Evolutionary conservation across 2,329 filamentous ascomycete species (phyloP), one percentile per base, ranked within the genome.

Genomic region (Verticillium nubilum): DNA sequence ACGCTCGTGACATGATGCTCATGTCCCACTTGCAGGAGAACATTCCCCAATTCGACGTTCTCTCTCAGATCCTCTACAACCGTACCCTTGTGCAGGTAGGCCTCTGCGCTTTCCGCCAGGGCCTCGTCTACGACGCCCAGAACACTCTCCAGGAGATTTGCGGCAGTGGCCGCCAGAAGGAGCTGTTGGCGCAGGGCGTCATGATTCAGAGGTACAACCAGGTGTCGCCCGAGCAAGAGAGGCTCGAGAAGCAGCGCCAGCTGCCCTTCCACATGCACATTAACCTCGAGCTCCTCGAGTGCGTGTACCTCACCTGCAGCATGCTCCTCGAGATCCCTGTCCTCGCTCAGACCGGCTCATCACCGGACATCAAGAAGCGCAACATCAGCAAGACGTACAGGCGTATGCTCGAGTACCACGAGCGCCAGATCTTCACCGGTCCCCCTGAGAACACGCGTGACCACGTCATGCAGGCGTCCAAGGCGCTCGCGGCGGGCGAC

Each of bases 241-340:
- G 94, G 66, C 85, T 98, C 42, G 95, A 99, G 81, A 91, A 95
- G 74, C 94, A 98, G 79, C 89, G 95, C 69, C 95, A 99, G 79
- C 85, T 99, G 67, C 95, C 95, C 37, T 99, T 99, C 88, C 95
- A 99, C 82, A 97, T 99, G 92, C 95, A 99, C 84, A 99, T 99
- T 83, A 99, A 99, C 82, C 85, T 99, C 57, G 95, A 99, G 76
- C 86, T 99, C 59, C 86, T 99, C 42, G 95, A 99, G 80, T 98
- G 95, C 72, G 94, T 98, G 63, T 99, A 99, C 80, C 85, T 99
- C 61, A 98, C 95, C 56, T 98, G 94, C 82, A 97, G 92, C 78
- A 99, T 99, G 95, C 89, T 99, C 66, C 86, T 99, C 60, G 95
- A 99, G 80, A 98, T 99, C 64, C 95, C 95, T 62, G 88, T 98